These are phyloP conservation scores for Phytophthora hybrid DNA, from an alignment of 352 stramenopile genomes.

Conservation along the genomic window DNA sequence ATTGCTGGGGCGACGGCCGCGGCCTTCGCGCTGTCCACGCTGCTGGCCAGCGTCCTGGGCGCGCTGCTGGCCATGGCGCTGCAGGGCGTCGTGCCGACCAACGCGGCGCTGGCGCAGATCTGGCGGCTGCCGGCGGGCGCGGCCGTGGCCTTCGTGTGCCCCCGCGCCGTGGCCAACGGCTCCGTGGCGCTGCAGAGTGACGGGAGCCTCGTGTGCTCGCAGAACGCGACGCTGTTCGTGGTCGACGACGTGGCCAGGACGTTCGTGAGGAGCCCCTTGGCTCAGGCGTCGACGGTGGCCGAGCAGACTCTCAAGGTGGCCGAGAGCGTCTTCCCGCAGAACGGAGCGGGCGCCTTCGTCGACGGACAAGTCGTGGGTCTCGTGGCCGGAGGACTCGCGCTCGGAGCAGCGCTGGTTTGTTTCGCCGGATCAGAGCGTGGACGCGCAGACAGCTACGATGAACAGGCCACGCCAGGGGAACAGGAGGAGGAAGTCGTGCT, in stretches of 20 bases:
- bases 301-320: slow-evolving; percentile 41
- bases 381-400: slow-evolving; percentile 38
- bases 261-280: slow-evolving; percentile 30
- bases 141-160: slow-evolving; percentile 32
- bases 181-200: slow-evolving; percentile 47
- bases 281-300: slow-evolving; percentile 21
- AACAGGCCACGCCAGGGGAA: background rate
- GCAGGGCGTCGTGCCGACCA: slow-evolving; percentile 44
- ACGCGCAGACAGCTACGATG: slow-evolving; percentile 1
- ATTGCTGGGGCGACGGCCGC: slow-evolving; percentile 22
- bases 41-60: slow-evolving; percentile 60
- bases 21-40: slow-evolving; percentile 48
- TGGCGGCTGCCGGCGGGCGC: slow-evolving; percentile 28
- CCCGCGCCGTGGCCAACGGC: slow-evolving; percentile 26
- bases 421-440: slow-evolving; percentile 18
- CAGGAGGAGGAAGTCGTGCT: slow-evolving; percentile 42
- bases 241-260: slow-evolving; percentile 59
- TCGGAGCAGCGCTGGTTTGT: slow-evolving; percentile 44
- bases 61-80: slow-evolving; percentile 53
- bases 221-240: slow-evolving; percentile 57
- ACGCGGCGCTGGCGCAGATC: slow-evolving; percentile 26
- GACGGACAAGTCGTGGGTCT: slow-evolving; percentile 50
- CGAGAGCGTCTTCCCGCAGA: slow-evolving; percentile 47
- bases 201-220: slow-evolving; percentile 43
- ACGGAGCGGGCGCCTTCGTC: slow-evolving; percentile 35